Percentiles rank a stretch among this genome's conserved stretches.
These are phyloP conservation scores for Thielaviopsis punctulata DNA, from an alignment of 2,329 filamentous ascomycete genomes.

Conservation along the genomic window DNA sequence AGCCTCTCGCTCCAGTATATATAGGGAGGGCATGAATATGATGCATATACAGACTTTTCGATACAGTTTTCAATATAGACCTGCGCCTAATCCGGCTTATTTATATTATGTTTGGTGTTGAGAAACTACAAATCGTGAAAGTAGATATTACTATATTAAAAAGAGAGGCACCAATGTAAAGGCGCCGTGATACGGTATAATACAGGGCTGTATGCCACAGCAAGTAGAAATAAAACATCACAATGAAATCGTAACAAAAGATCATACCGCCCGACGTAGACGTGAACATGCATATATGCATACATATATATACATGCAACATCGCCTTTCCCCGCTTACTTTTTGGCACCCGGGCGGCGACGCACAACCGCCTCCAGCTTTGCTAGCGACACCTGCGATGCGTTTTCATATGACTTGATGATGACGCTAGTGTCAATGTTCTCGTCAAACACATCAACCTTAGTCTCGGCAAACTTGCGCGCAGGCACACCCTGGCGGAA, in stretches of 20 bases:
- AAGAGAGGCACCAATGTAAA: not conserved
- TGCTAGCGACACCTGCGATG: constrained; percentile 9
- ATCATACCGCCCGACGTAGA: not conserved
- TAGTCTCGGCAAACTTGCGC: constrained; percentile 20
- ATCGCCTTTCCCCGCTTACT: not conserved
- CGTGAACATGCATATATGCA: not conserved
- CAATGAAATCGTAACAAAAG: not conserved
- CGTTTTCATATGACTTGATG: constrained; percentile 9
- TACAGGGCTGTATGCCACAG: not conserved
- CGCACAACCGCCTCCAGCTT: constrained; percentile 7
- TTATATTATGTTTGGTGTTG: too few species aligned
- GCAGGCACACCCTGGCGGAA: constrained; percentile 24
- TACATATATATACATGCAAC: not conserved
- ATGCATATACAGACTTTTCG: too few species aligned
- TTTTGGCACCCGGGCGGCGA: constrained; percentile 6
- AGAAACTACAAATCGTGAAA: too few species aligned
- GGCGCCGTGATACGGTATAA: not conserved
- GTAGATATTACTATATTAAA: too few species aligned
- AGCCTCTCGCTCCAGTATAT: too few species aligned
- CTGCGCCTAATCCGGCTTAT: too few species aligned
- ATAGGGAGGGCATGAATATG: too few species aligned
- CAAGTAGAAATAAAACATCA: not conserved
- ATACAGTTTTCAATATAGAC: too few species aligned
- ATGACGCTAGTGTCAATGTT: constrained; percentile 11
- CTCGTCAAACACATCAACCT: constrained; percentile 13